Base-by-base conservation (phyloP, 2,329 filamentous ascomycete genomes). In the Scytalidium lignicola region DNA sequence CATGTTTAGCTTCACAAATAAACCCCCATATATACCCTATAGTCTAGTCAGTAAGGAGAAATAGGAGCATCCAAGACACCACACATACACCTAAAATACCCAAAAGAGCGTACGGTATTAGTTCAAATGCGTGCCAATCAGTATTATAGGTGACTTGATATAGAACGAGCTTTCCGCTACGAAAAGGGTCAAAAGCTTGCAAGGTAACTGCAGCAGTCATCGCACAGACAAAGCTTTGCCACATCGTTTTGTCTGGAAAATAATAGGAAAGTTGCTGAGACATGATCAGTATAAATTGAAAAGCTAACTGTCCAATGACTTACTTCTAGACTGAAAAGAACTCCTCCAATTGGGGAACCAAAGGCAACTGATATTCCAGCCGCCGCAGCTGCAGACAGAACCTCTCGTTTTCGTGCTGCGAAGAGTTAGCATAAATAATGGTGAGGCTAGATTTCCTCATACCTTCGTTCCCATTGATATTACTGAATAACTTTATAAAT, bases 201-300 rank as follows among this genome's bases (percentile, higher is more conserved):
- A 99, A 75, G 13, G 90, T 90, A 32, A 97, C 89, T 17, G 93
- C 92, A 15, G 91, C 93, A n/a, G 95, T 89, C 91, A 97, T 97
- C 65, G 93, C 93, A 62, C 93, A 97, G 39, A 99, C 93, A 63
- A 99, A 99, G 62, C 90, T 96, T 67, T 96, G 93, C 93, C 93
- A 99, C 93, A 99, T 97, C 9, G 93, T 97, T 69, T 97, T 97
- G 70, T 97, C 92, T 0, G 93, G 92, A 59, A 97, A 97, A 68
- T 96, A 97, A 67, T 96, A 97, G 1, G 90, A 95, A 2, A 97
- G 74, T 78, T 95, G 90, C 80, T 88, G 51, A n/a, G 15, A 28
- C n/a, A 13, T 10, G n/a, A 26, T 58, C 32, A 58, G 51, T 21
- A 43, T 42, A 19, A 40, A n/a, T 42, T 15, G 49, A 40, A 1